Evolutionary conservation across 2,329 filamentous ascomycete genomes (phyloP), one percentile per base, ranked within the genome.

Genomic region (Aspergillus oerlinghausenensis): DNA sequence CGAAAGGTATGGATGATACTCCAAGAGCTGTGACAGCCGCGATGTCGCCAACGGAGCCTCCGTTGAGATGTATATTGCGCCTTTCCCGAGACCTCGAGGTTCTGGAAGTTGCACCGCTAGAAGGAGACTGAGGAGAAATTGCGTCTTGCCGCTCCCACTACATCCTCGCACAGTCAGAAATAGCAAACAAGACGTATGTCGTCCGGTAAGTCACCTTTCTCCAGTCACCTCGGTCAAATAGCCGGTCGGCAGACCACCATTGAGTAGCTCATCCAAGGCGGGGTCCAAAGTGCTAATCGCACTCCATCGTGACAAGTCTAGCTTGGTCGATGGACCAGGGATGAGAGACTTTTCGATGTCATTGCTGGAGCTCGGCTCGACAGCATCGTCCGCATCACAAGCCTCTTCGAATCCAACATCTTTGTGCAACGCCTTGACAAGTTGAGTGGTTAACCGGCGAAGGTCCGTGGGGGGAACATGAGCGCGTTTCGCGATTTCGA

Each of bases 21-120:
- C 72, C 1, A 97, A 82, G 60, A 99, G 86, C 73, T 97, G 92
- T 0, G 85, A 77, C 0, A 99, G 84, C 21, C 94, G 89, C 2
- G 79, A 84, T 5, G 93, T 97, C 21, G 92, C 86, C 1, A 99
- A 83, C 0, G 89, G 81, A 0, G 91, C 87, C 76, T 99, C 94
- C 47, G 94, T 97, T 1, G 92, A 95, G 67, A 99, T 89, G 79
- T 99, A 99, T 38, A 99, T 81, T 0, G 90, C 88, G n/a, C 86
- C 82, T 59, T 86, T 85, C 40, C 83, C 83, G 0, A 92, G 81
- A 5, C 90, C 91, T 45, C 80, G 79, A 0, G 90, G 89, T 1
- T 85, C 76, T 2, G 89, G 86, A 4, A 97, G 86, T 73, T 99
- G 94, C 17, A 88, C 87, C 32, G 92, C 83, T 35, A 97, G 85